phyloP scores from a whole-genome alignment of 1,139 yeast species.

The Insectozyma bohioensis region DNA sequence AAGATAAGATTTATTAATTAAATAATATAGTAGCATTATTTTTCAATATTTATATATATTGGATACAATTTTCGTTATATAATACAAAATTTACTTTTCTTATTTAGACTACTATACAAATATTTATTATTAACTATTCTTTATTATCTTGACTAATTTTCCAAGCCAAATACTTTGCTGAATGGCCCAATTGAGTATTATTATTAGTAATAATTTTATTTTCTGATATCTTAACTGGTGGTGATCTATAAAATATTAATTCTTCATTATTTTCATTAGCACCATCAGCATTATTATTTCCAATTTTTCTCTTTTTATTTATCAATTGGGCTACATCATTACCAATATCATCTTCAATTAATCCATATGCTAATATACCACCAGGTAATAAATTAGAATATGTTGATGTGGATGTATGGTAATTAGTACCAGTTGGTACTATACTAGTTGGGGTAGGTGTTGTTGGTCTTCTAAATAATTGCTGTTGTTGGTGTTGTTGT shows the following conservation, averaged over 20 bases:
- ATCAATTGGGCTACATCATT: slow-evolving; percentile 19
- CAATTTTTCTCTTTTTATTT: slow-evolving; percentile 26
- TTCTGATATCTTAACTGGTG: slow-evolving; percentile 58
- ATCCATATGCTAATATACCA: slow-evolving; percentile 40
- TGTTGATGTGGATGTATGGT: slow-evolving; percentile 33
- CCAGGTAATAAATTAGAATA: slow-evolving; percentile 42
- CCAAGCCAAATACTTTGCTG: slow-evolving; percentile 73
- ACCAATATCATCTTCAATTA: slow-evolving; percentile 14
- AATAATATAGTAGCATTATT: too few relatives aligned
- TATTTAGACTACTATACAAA: too few relatives aligned
- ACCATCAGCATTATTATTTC: slow-evolving; percentile 20
- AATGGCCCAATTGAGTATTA: slow-evolving; percentile 54
- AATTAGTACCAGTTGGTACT: slow-evolving; percentile 21
- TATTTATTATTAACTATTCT: too few relatives aligned
- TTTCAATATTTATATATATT: too few relatives aligned
- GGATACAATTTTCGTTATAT: too few relatives aligned
- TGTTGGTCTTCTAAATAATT: slow-evolving; percentile 20
- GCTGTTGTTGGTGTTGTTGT: slow-evolving; percentile 22
- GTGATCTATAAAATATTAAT: slow-evolving; percentile 77
- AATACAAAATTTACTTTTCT: too few relatives aligned
- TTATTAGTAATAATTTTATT: slow-evolving; percentile 43
- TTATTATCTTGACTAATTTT: slow-evolving; percentile 23
- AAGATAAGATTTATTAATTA: too few relatives aligned
- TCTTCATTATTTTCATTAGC: slow-evolving; percentile 34
- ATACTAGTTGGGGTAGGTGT: slow-evolving; percentile 23